These are phyloP conservation scores for Erythrophleum ivorense DNA, from an alignment of 331 rosid genomes.

Conservation along the genomic window DNA sequence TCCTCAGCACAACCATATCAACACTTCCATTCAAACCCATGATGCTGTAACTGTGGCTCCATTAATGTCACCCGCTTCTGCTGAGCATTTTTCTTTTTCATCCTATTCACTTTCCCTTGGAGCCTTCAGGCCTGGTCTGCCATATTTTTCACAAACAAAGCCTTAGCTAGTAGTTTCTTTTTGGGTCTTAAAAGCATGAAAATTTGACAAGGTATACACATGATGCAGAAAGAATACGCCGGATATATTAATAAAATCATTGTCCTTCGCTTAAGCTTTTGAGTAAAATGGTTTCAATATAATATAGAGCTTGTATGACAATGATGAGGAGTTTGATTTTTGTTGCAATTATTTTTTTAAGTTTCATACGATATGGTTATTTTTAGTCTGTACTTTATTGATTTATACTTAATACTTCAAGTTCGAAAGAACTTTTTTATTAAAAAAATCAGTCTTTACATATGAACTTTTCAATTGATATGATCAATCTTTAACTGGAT, in stretches of 20 bases:
- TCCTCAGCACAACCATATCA: constrained; percentile 18
- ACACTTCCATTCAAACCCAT: not conserved
- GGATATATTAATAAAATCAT: not conserved
- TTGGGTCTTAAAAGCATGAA: not conserved
- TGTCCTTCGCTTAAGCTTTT: too few relatives aligned
- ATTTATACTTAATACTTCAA: too few relatives aligned
- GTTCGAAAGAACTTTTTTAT: too few relatives aligned
- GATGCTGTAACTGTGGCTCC: constrained; percentile 37
- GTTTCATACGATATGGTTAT: too few relatives aligned
- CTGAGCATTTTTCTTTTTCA: constrained; percentile 29
- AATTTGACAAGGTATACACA: not conserved
- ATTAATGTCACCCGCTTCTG: constrained; percentile 22
- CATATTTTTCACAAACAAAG: constrained; percentile 42
- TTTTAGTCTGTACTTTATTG: too few relatives aligned
- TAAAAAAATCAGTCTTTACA: too few relatives aligned
- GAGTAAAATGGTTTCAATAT: too few relatives aligned
- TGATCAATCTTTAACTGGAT: too few relatives aligned
- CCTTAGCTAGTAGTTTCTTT: constrained; percentile 1
- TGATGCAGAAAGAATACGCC: not conserved
- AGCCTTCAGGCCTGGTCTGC: constrained; percentile 52
- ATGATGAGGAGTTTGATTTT: too few relatives aligned
- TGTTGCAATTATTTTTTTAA: too few relatives aligned
- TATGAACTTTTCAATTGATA: too few relatives aligned
- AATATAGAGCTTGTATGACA: too few relatives aligned
- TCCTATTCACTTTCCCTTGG: constrained; percentile 41